Base-by-base conservation (phyloP, 805 yeast species). In the Grigorovia humatica region DNA sequence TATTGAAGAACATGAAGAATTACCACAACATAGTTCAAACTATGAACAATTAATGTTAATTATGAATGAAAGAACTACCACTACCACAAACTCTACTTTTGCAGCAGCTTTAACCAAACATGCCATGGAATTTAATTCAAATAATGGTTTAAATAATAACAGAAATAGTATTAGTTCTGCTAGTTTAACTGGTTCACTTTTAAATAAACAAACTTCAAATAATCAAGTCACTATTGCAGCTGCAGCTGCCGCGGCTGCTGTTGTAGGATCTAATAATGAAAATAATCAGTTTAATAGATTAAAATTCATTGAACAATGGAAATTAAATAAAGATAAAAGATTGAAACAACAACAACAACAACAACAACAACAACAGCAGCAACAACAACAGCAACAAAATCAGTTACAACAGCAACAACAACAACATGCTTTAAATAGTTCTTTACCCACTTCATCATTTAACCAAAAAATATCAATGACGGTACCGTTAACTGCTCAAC, bases 1-100 rank as follows among this genome's bases (percentile, higher is more conserved):
- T 55, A 70, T 75, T 40, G 76, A 72, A 50, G 74, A 83, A 46
- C 88, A 82, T 59, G 89, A 83, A 61, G 88, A 84, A 56, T 63
- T 74, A 27, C 79, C 82, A 42, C 96, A 88, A 63, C 85, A 85
- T 59, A 79, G 82, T 52, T 81, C 90, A 1, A 95, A 88, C 57
- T 88, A 86, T 70, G 98, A 93, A 67, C 95, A 88, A 63, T 73
- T 89, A 63, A 91, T 91, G 98, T 72, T 83, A 32, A 74, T 81
- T 9, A 70, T 82, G 75, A 76, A 75, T 56, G 84, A 81, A 48
- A 67, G 69, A 50, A 61, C 66, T 43, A 70, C 62, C 51, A 68
- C 66, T 50, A 67, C 60, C 57, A 74, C 71, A 13, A 66, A 66
- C 51, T 70, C 74, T 2, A 67, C 75, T 0, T 66, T 73, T 38